A percentile compares a stretch with the other conserved stretches of the same genome.
Conservation (phyloP, 441 rosid species). For the Erodium chrysanthum region DNA sequence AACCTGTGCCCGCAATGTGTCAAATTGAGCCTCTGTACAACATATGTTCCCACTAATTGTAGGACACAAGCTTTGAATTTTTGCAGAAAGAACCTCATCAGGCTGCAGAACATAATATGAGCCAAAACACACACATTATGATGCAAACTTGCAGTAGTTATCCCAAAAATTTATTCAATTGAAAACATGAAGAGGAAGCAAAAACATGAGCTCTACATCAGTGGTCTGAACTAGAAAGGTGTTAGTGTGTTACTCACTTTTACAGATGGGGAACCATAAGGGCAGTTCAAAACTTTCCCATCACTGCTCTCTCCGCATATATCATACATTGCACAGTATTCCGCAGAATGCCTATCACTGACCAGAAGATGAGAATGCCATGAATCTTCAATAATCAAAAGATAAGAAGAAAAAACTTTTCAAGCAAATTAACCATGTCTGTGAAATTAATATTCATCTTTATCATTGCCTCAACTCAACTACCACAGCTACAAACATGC, state of each 20-base stretch:
- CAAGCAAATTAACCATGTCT: slow-evolving; percentile 9
- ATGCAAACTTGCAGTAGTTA: neutral
- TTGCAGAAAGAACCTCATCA: slow-evolving; percentile 54
- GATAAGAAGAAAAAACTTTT: neutral
- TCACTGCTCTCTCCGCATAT: slow-evolving; percentile 63
- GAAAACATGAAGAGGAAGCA: neutral
- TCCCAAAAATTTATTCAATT: neutral
- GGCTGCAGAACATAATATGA: slow-evolving; percentile 37
- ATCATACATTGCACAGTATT: slow-evolving; percentile 64
- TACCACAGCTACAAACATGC: slow-evolving; percentile 7
- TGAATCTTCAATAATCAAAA: slow-evolving; percentile 4
- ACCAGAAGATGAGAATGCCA: slow-evolving; percentile 14
- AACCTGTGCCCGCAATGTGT: slow-evolving; percentile 60
- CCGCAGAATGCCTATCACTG: slow-evolving; percentile 43
- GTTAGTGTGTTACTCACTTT: slow-evolving; percentile 28
- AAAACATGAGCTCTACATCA: neutral
- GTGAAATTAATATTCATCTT: slow-evolving; percentile 7
- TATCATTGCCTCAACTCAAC: neutral
- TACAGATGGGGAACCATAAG: slow-evolving; percentile 45
- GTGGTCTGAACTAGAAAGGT: slow-evolving; percentile 13
- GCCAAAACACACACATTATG: too few species aligned
- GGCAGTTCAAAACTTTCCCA: slow-evolving; percentile 62
- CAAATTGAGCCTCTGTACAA: slow-evolving; percentile 61
- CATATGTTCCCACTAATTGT: slow-evolving; percentile 58
- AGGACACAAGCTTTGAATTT: slow-evolving; percentile 70